phyloP scores from a whole-genome alignment of 1,284 basidiomycete genomes.

The Irpex sp. region DNA sequence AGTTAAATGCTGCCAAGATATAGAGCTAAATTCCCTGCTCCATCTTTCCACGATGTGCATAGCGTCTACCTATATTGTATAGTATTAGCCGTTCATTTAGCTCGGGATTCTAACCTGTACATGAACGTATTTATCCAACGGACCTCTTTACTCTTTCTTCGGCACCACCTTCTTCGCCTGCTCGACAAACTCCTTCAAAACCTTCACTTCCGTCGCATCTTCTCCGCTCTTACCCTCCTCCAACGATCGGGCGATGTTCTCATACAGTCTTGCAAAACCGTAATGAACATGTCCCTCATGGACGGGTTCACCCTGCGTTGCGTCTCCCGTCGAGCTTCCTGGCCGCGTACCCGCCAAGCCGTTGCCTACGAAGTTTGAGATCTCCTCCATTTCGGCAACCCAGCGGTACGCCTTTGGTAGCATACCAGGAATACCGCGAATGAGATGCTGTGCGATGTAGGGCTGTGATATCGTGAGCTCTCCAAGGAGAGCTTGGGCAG shows the following conservation, averaged over 20 bases:
- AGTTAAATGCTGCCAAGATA: too few relatives aligned
- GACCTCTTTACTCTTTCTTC: slow-evolving; percentile 4
- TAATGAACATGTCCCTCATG: slow-evolving; percentile 33
- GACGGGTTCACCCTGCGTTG: slow-evolving; percentile 7
- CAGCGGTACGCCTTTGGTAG: slow-evolving; percentile 59
- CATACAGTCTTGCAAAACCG: slow-evolving; percentile 45
- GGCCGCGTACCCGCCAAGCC: slow-evolving; percentile 23
- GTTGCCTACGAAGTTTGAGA: slow-evolving; percentile 49
- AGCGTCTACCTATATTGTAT: too few relatives aligned
- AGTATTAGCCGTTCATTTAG: not conserved
- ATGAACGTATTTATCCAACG: not conserved
- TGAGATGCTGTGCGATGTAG: slow-evolving; percentile 36
- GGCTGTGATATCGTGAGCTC: slow-evolving; percentile 49
- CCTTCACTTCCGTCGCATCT: slow-evolving; percentile 34
- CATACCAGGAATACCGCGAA: slow-evolving; percentile 41
- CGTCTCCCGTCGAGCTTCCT: not conserved
- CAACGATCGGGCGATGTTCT: slow-evolving; percentile 38
- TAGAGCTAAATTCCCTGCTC: too few relatives aligned
- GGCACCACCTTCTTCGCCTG: slow-evolving; percentile 29
- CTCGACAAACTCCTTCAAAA: slow-evolving; percentile 43
- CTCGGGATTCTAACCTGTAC: not conserved
- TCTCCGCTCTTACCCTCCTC: slow-evolving; percentile 26
- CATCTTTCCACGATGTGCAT: too few relatives aligned
- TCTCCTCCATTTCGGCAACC: slow-evolving; percentile 61
- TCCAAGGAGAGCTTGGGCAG: slow-evolving; percentile 46